Evolutionary conservation across 495 filamentous ascomycete genomes (phyloP).

Genomic region (Daldinia concentrica): DNA sequence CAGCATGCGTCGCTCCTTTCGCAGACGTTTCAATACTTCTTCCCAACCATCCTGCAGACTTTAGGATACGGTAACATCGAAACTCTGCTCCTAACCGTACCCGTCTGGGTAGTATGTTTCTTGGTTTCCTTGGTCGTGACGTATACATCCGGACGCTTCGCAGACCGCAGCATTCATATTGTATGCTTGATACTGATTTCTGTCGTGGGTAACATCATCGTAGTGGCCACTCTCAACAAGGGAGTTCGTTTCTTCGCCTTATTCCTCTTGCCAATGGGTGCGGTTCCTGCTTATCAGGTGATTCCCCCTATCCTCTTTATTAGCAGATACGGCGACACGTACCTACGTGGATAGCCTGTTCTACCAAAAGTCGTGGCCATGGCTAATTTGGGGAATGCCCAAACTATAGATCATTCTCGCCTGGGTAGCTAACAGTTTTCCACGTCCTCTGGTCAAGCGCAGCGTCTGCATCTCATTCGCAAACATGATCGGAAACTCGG

Average conservation of each 20-base stretch:
- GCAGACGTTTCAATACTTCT: constrained; percentile 61
- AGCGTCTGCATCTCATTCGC: constrained; percentile 63
- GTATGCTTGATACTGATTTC: constrained; percentile 57
- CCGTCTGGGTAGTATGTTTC: constrained; percentile 56
- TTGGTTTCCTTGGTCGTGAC: constrained; percentile 50
- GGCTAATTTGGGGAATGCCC: constrained; percentile 14
- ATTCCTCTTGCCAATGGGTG: constrained; percentile 61
- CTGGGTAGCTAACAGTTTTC: constrained; percentile 64
- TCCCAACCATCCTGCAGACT: constrained; percentile 64
- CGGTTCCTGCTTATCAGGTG: constrained; percentile 55
- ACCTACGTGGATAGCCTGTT: neutral
- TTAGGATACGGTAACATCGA: constrained; percentile 61
- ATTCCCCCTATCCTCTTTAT: neutral
- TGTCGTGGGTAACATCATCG: constrained; percentile 61
- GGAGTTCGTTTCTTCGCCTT: constrained; percentile 61
- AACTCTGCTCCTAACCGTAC: constrained; percentile 62
- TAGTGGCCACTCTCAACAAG: constrained; percentile 54
- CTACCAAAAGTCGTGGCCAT: neutral
- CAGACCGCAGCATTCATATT: constrained; percentile 57
- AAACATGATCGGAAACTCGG: constrained; percentile 64
- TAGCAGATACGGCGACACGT: neutral
- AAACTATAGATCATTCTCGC: constrained; percentile 57
- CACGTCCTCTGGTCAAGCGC: constrained; percentile 63
- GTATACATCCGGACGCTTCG: constrained; percentile 50
- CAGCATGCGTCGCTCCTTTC: constrained; percentile 54